Conservation (phyloP, 2,329 filamentous ascomycete species). For the Grosmannia huntii region DNA sequence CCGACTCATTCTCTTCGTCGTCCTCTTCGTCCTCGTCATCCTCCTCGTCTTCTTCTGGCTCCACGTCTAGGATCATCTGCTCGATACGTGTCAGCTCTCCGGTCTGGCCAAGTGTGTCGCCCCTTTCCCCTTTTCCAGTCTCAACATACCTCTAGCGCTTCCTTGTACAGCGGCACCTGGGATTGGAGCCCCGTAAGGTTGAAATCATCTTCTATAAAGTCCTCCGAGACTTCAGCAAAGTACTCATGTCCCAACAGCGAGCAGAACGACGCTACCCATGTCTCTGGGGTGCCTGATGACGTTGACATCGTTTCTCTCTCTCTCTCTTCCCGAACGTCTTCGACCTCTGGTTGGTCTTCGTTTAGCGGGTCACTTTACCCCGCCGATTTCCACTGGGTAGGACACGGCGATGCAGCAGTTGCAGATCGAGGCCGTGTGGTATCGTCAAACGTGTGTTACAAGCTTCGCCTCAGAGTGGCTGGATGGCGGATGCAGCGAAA, state of each 20-base stretch:
- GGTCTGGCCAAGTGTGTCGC: background rate
- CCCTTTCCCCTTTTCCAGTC: background rate
- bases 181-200: slow-evolving; percentile 91
- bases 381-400: background rate
- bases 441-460: background rate
- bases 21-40: slow-evolving; percentile 73
- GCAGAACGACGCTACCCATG: slow-evolving; percentile 97
- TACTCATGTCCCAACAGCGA: slow-evolving; percentile 93
- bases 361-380: slow-evolving; percentile 3
- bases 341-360: background rate
- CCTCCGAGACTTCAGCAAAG: slow-evolving; percentile 96
- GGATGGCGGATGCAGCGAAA: background rate
- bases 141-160: slow-evolving; percentile 64
- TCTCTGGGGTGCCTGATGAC: slow-evolving; percentile 57
- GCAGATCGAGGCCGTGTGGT: background rate
- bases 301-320: slow-evolving; percentile 36
- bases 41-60: slow-evolving; percentile 87
- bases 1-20: slow-evolving; percentile 57
- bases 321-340: background rate
- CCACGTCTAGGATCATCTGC: slow-evolving; percentile 93
- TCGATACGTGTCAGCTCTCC: background rate
- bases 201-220: slow-evolving; percentile 99
- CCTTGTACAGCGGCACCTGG: slow-evolving; percentile 97
- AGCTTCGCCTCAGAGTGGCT: background rate
- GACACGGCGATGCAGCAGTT: background rate